These are phyloP conservation scores for Kodamaea ohmeri DNA, from an alignment of 1,139 yeast genomes.

Conservation along the genomic window DNA sequence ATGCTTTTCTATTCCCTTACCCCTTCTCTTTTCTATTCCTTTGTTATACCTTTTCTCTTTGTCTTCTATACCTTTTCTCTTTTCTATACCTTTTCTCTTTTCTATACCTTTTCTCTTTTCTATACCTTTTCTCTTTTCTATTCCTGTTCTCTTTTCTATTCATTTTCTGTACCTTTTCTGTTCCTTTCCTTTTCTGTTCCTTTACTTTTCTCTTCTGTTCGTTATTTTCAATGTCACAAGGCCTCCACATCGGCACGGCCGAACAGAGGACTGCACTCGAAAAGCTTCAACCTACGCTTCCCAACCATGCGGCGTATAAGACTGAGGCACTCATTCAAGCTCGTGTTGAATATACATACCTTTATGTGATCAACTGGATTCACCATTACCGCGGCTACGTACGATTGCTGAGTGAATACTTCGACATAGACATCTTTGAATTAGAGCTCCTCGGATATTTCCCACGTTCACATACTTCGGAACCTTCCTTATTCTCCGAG, in stretches of 20 bases:
- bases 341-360: conserved; percentile 34
- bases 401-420: conserved; percentile 43
- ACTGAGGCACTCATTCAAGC: conserved; percentile 18
- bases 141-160: neutral
- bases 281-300: conserved; percentile 30
- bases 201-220: neutral
- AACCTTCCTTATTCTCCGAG: conserved; percentile 4
- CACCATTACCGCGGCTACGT: conserved; percentile 44
- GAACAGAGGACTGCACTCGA: conserved; percentile 29
- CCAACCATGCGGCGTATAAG: conserved; percentile 21
- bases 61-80: no score
- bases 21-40: no score
- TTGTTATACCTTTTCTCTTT: no score
- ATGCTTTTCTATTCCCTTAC: neutral
- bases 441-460: conserved; percentile 46
- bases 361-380: conserved; percentile 52
- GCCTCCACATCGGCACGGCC: conserved; percentile 21
- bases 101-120: no score
- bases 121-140: no score
- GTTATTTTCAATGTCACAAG: no score
- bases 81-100: no score
- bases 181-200: neutral
- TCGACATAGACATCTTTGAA: conserved; percentile 55
- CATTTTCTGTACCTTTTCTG: neutral
- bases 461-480: conserved; percentile 12